Base-by-base conservation (phyloP, 1,139 yeast species). In the Scheffersomyces insectosa region DNA sequence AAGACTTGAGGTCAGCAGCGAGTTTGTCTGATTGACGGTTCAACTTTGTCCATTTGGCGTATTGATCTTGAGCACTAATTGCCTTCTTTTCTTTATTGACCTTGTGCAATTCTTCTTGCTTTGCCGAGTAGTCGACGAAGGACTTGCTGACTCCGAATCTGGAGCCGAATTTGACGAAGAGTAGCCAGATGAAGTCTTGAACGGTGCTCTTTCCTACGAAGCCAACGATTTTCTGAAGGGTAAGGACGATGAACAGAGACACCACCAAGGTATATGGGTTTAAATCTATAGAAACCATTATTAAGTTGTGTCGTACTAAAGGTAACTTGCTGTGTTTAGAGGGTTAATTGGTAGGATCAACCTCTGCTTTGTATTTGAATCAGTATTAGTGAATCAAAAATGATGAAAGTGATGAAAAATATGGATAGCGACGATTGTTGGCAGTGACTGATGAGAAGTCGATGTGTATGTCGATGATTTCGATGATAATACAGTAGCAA, bases 1-100 rank as follows among this genome's bases (percentile, higher is more conserved):
- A 57, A 12, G 56, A 50, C 25, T 73, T 77, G 38, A 86, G 67
- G 48, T 85, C 82, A 9, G 67, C 70, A 40, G 74, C 72, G 42
- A 88, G 61, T 48, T 79, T 77, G 49, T 85, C 91, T 45, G 77
- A 68, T 54, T 77, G 79, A 40, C 99, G 77, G 56, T 89, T 91
- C 50, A 91, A 75, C 62, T 89, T 89, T 3, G 98, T 95, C 99
- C 99, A 93, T 56, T 80, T 84, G 38, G 98, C 97, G 63, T 91
- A 93, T 56, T 93, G 84, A 60, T 93, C 97, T 63, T 91, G 97
- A 5, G 97, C 95, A 48, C 90, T 81, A 12, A 91, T 78, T 7
- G 75, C 57, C 37, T 80, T 70, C 49, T 90, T 77, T 52, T 84
- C 80, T 11, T 68, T 69, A 50, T 77, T 70, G 25, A 83, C 59